Base-by-base conservation (phyloP, 176 grass and related monocot genomes). In the Juncus inflexus region DNA sequence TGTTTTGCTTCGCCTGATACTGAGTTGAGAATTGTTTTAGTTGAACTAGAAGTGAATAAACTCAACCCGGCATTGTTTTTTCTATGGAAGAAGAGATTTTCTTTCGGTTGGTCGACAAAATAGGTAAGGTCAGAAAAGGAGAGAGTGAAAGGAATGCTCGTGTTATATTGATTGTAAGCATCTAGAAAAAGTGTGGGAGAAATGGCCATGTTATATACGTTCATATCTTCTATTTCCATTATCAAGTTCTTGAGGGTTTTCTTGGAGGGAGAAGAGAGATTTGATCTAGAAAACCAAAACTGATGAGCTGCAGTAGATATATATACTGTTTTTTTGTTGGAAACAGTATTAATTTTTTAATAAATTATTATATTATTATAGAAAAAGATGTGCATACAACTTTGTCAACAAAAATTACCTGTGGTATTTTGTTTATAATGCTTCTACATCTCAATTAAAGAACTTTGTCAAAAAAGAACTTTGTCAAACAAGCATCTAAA, bases 1-100 rank as follows among this genome's bases (percentile, higher is more conserved):
- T 88, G 83, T 52, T 81, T 82, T 8, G 81, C 90, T 62, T 85
- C 81, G 37, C 89, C 81, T 0, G 85, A 87, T 63, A 94, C 78
- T 37, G 70, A 75, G 50, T 83, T 79, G 37, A 94, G 81, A 53
- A 94, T 75, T 75, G 9, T 59, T 58, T 71, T 71, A 41, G 54
- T 45, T 7, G 38, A 42, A 71, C 5, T 39, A 42, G 67, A 3
- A 39, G 52, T 36, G 13, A 45, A 5, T 5, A 47, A 47, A 47
- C 43, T 47, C 39, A 0, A 15, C 54, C 57, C 57, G 8, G 36
- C 15, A 28, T 58, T 13, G 14, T 41, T 6, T 14, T 58, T 16
- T 42, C 6, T 6, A 40, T 9, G 43, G 64, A 52, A 35, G 14
- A 47, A 11, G 1, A 3, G 37, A 1, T 39, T 68, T 40, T 42